These are phyloP conservation scores for Gleditsia sinensis DNA, from an alignment of 306 rosid species.

Conservation along the genomic window DNA sequence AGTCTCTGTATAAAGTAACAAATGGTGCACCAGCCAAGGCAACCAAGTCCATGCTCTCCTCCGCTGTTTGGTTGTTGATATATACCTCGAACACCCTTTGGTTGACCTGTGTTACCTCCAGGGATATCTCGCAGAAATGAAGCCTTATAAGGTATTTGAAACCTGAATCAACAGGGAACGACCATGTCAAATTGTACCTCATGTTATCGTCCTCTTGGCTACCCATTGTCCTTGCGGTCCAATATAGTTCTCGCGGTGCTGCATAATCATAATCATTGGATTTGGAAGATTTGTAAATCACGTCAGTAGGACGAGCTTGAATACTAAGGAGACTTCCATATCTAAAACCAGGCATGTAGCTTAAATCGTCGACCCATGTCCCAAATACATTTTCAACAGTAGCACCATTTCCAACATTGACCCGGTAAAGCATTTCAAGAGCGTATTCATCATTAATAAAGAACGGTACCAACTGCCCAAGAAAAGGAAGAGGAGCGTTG, in stretches of 20 bases:
- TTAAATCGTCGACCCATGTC: slow-evolving; percentile 23
- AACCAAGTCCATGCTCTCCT: slow-evolving; percentile 39
- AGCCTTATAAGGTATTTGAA: slow-evolving; percentile 47
- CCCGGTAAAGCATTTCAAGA: slow-evolving; percentile 39
- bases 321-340: slow-evolving; percentile 28
- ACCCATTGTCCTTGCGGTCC: slow-evolving; percentile 40
- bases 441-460: slow-evolving; percentile 29
- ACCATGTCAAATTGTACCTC: slow-evolving; percentile 46
- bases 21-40: slow-evolving; percentile 31
- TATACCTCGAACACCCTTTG: slow-evolving; percentile 48
- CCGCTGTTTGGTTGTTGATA: slow-evolving; percentile 49
- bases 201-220: slow-evolving; percentile 31
- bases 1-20: slow-evolving; percentile 34
- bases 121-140: slow-evolving; percentile 48
- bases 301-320: fast-evolving
- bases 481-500: slow-evolving; percentile 32
- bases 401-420: neutral
- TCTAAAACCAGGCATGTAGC: slow-evolving; percentile 23
- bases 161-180: slow-evolving; percentile 44
- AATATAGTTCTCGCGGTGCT: slow-evolving; percentile 37
- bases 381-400: slow-evolving; percentile 36
- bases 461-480: slow-evolving; percentile 24
- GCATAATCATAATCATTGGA: slow-evolving; percentile 27
- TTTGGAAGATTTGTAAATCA: neutral
- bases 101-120: slow-evolving; percentile 9